Percentiles rank a stretch among this genome's conserved stretches.
These are phyloP conservation scores for Aspergillus hancockii DNA, from an alignment of 495 filamentous ascomycete species.

Conservation along the genomic window DNA sequence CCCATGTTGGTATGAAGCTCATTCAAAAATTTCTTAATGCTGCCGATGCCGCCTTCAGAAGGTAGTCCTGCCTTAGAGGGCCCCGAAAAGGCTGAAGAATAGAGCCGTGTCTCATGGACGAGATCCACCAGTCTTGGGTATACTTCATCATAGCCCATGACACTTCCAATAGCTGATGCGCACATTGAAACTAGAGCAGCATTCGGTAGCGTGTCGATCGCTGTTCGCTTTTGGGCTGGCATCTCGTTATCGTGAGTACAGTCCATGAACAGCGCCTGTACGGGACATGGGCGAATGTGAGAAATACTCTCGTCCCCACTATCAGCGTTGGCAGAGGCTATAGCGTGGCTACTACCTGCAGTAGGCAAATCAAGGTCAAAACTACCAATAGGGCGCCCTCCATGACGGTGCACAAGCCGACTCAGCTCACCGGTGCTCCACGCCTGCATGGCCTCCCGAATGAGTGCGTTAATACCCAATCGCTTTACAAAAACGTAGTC, in stretches of 20 bases:
- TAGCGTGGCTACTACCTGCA: conserved; percentile 41
- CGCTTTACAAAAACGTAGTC: conserved; percentile 95
- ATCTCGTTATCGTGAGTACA: conserved; percentile 99
- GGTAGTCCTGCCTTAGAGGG: conserved; percentile 55
- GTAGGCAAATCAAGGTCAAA: conserved; percentile 75
- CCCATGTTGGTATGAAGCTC: conserved; percentile 93
- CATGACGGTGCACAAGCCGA: conserved; percentile 89
- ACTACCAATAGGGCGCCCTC: conserved; percentile 91
- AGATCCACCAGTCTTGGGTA: conserved; percentile 91
- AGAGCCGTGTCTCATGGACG: conserved; percentile 81
- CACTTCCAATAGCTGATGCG: conserved; percentile 87
- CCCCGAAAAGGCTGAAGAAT: conserved; percentile 70
- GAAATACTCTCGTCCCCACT: conserved; percentile 60
- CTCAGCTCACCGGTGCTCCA: conserved; percentile 94
- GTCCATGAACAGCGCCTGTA: conserved; percentile 97
- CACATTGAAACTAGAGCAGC: conserved; percentile 95
- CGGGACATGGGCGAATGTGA: conserved; percentile 74
- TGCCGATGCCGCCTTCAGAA: conserved; percentile 78
- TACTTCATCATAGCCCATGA: conserved; percentile 98
- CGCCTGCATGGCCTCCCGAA: conserved; percentile 97
- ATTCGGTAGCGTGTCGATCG: conserved; percentile 92
- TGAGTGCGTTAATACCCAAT: conserved; percentile 83
- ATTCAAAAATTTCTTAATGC: conserved; percentile 88
- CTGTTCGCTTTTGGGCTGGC: conserved; percentile 93
- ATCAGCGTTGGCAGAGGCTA: conserved; percentile 42